Evolutionary conservation across 2,329 filamentous ascomycete genomes (phyloP), one percentile per base, ranked within the genome.

Genomic region (Paracamarosporium sp.): DNA sequence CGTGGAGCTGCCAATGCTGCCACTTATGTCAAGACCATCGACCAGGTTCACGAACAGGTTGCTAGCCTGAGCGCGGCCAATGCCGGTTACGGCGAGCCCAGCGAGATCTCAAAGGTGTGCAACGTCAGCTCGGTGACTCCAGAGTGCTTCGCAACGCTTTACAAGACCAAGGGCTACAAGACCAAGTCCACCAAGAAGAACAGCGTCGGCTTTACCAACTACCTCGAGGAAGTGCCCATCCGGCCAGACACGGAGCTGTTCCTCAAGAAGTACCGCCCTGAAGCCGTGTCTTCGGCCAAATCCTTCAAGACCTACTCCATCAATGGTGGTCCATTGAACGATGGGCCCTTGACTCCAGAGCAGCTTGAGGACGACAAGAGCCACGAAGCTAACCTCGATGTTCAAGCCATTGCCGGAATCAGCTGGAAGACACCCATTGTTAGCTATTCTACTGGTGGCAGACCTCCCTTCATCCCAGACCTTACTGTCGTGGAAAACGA

Each of bases 311-410:
- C 85, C 4, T 78, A 82, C 20, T 79, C 81, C 12, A 84, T 90
- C 56, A 85, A 86, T 55, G 81, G 82, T 12, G 88, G 86, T 0
- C 65, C 81, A 5, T 81, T 63, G 75, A 81, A 79, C 40, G 80
- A 84, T 52, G 73, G 78, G 4, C 68, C 75, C 1, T 66, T 79
- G 53, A 76, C 71, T 7, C 62, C 65, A 1, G 65, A 69, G 2
- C 69, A 77, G 52, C 62, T 73, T 28, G 62, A 45, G 1, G 50
- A 62, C 0, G 66, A 64, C 3, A 73, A 74, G 79, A 63, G 82
- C 79, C 57, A 66, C 5, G 88, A 91, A 71, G 88, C 86, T 17
- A 88, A 87, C 60, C 79, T 90, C 12, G 88, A 90, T 66, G 79
- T 87, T 3, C 85, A 90, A 65, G 86, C 87, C 50, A 81, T 88